Conservation (phyloP, 106 monocot species). For the Gastrodia elata region DNA sequence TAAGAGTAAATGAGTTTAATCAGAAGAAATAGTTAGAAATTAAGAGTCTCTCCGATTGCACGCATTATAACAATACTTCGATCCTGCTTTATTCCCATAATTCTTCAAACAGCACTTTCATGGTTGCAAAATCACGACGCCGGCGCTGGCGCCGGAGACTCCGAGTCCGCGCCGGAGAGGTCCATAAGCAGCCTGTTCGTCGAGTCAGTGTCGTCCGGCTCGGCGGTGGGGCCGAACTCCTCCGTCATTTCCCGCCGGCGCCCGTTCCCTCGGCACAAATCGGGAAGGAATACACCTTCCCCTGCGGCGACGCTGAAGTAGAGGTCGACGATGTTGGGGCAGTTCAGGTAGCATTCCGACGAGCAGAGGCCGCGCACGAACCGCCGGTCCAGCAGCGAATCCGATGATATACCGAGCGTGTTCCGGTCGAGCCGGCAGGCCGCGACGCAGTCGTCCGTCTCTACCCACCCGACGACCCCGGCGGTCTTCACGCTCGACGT, state of each 20-base stretch:
- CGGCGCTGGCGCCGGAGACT: not conserved
- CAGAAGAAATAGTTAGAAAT: too few species aligned
- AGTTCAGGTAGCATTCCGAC: constrained; percentile 11
- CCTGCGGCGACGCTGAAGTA: constrained; percentile 29
- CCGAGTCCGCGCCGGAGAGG: not conserved
- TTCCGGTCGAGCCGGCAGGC: constrained; percentile 21
- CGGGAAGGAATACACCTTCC: constrained; percentile 5
- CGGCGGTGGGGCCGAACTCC: not conserved
- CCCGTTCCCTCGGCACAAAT: not conserved
- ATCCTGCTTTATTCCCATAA: too few species aligned
- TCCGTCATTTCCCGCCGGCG: not conserved
- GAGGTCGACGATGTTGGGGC: constrained; percentile 25
- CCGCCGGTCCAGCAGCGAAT: constrained; percentile 7
- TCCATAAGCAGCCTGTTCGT: not conserved
- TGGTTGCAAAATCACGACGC: too few species aligned
- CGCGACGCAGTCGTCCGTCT: constrained; percentile 23
- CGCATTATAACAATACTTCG: too few species aligned
- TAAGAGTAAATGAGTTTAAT: too few species aligned
- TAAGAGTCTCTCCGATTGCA: too few species aligned
- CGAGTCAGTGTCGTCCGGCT: not conserved
- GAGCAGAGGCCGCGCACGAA: constrained; percentile 24
- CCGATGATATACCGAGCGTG: constrained; percentile 21
- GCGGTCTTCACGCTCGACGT: constrained; percentile 7
- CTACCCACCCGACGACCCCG: constrained; percentile 7
- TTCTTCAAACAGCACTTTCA: too few species aligned